Percentiles rank a stretch among this genome's conserved stretches.
Conservation (phyloP, 1,284 basidiomycete species). For the Naganishia cerealis region DNA sequence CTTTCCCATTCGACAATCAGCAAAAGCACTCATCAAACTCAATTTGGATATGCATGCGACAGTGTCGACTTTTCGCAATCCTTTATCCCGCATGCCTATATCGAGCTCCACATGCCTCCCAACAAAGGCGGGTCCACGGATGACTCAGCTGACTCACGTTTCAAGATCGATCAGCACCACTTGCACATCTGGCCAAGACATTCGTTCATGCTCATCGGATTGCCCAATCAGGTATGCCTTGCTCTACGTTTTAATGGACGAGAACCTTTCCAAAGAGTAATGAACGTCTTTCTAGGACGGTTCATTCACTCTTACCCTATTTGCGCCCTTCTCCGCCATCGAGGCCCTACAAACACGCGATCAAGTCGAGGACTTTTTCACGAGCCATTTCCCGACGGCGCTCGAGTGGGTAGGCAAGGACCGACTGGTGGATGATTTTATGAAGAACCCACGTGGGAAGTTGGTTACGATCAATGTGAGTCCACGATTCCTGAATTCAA, state of each 20-base stretch:
- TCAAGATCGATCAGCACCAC: slow-evolving; percentile 87
- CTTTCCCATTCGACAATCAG: neutral
- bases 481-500: slow-evolving; percentile 23
- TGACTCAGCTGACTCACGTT: slow-evolving; percentile 59
- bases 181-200: slow-evolving; percentile 99
- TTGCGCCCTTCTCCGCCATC: slow-evolving; percentile 80
- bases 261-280: neutral
- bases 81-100: slow-evolving; percentile 92
- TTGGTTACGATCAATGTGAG: slow-evolving; percentile 86
- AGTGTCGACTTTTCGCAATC: slow-evolving; percentile 92
- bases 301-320: slow-evolving; percentile 70
- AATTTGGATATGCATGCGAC: slow-evolving; percentile 34
- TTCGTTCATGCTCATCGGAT: slow-evolving; percentile 97
- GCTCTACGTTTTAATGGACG: neutral
- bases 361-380: slow-evolving; percentile 74
- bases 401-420: slow-evolving; percentile 78
- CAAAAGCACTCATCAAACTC: slow-evolving; percentile 38
- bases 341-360: slow-evolving; percentile 65
- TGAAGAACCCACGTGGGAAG: slow-evolving; percentile 78
- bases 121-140: slow-evolving; percentile 54
- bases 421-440: slow-evolving; percentile 71
- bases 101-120: slow-evolving; percentile 92
- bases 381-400: slow-evolving; percentile 81
- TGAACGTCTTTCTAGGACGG: slow-evolving; percentile 46
- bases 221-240: slow-evolving; percentile 83